A percentile compares a stretch with the other conserved stretches of the same genome.
These are phyloP conservation scores for Colletotrichum godetiae DNA, from an alignment of 2,329 filamentous ascomycete species.

Conservation along the genomic window DNA sequence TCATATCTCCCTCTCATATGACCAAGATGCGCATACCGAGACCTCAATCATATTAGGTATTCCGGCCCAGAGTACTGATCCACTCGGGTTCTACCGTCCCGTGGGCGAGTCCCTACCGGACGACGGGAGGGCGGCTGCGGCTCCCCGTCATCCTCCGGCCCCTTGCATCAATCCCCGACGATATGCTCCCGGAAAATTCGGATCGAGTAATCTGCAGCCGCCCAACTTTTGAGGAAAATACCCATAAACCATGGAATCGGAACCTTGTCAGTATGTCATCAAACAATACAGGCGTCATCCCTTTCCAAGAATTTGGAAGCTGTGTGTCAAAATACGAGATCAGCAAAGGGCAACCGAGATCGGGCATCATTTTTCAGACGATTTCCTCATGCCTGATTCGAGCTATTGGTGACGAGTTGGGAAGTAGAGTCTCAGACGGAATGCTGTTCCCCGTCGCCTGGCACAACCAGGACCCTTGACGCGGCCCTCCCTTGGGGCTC, in stretches of 20 bases:
- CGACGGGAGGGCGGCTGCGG: neutral
- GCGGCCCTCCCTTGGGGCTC: slow-evolving; percentile 11
- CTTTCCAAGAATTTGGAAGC: neutral
- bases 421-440: neutral
- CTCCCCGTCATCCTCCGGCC: neutral
- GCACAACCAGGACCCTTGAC: neutral
- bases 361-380: neutral
- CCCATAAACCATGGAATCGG: neutral
- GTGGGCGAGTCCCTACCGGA: neutral
- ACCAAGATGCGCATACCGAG: neutral
- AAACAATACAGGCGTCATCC: neutral
- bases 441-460: neutral
- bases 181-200: neutral
- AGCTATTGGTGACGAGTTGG: neutral
- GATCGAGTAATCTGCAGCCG: neutral
- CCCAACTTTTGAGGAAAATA: neutral
- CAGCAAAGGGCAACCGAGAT: neutral
- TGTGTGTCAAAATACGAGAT: slow-evolving; percentile 19
- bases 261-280: neutral
- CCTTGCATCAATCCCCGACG: neutral
- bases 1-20: neutral
- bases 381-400: neutral
- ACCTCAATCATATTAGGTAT: neutral
- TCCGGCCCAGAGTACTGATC: neutral
- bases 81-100: neutral